Evolutionary conservation across 1,284 basidiomycete genomes (phyloP).

Genomic region (Cutaneotrichosporon cyanovorans): DNA sequence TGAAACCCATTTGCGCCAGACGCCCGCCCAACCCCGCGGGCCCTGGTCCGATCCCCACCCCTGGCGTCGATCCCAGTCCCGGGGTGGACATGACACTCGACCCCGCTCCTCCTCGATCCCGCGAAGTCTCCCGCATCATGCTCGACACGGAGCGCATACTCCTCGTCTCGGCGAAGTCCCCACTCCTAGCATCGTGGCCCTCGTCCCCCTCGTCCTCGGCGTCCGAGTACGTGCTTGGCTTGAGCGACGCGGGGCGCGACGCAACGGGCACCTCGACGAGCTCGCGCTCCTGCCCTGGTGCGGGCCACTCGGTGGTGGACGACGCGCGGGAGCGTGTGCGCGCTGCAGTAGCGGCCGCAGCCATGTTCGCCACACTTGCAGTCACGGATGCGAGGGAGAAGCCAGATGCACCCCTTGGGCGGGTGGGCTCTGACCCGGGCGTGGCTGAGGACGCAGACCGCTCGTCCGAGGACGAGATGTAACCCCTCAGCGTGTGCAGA

Average conservation of each 20-base stretch:
- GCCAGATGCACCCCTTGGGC: conserved; percentile 57
- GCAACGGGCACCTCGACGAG: conserved; percentile 35
- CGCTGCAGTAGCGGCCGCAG: conserved; percentile 38
- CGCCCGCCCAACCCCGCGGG: not conserved
- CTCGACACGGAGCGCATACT: not conserved
- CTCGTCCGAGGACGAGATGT: conserved; percentile 38
- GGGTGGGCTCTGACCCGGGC: conserved; percentile 10
- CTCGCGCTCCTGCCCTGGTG: conserved; percentile 38
- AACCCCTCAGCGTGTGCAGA: conserved; percentile 67
- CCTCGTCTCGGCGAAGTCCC: conserved; percentile 2
- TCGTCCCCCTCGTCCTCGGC: not conserved
- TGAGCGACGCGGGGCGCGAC: conserved; percentile 38
- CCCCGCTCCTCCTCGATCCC: not conserved
- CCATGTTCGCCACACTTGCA: conserved; percentile 55
- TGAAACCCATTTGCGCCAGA: not conserved
- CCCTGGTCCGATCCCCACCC: too few species aligned
- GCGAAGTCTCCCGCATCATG: not conserved
- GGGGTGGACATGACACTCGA: too few species aligned
- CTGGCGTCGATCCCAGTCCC: too few species aligned
- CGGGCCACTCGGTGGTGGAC: conserved; percentile 46
- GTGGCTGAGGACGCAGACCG: too few species aligned
- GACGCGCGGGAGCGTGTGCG: conserved; percentile 31
- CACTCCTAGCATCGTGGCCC: not conserved
- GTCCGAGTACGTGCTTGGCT: conserved; percentile 17
- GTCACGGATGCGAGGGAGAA: conserved; percentile 75